Conservation (phyloP, 2,329 filamentous ascomycete species). For the Chaetomiaceae sp. region DNA sequence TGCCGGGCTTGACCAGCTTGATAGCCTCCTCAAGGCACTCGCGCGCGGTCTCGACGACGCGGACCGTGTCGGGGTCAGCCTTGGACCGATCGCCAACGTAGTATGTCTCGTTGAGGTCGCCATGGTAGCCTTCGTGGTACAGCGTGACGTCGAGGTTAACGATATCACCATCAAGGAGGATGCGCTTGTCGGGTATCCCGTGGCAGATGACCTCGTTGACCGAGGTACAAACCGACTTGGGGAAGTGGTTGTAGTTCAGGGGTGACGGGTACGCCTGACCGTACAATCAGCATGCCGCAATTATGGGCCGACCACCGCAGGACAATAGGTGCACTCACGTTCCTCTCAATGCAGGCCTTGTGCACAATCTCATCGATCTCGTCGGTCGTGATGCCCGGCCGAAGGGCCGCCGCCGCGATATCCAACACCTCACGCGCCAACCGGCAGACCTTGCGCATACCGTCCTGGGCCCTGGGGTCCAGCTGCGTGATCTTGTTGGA, state of each 20-base stretch:
- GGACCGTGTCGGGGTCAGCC: conserved; percentile 78
- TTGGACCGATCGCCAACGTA: conserved; percentile 88
- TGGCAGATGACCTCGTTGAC: conserved; percentile 98
- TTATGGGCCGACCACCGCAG: too few relatives aligned
- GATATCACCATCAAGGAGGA: conserved; percentile 87
- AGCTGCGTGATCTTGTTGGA: conserved; percentile 72
- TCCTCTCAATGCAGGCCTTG: conserved; percentile 86
- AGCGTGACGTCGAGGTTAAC: conserved; percentile 94
- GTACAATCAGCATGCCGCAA: conserved; percentile 1
- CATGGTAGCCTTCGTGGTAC: conserved; percentile 92
- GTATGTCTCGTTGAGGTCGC: conserved; percentile 97
- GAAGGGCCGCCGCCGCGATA: conserved; percentile 75
- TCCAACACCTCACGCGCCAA: conserved; percentile 88
- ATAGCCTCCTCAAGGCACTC: conserved; percentile 91
- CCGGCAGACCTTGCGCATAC: conserved; percentile 88
- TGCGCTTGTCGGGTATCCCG: conserved; percentile 88
- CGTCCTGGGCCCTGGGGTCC: conserved; percentile 73
- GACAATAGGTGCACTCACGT: conserved; percentile 54
- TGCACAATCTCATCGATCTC: conserved; percentile 93
- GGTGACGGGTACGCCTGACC: conserved; percentile 28
- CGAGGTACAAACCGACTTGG: conserved; percentile 96
- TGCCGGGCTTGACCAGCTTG: conserved; percentile 86
- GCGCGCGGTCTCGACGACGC: conserved; percentile 84
- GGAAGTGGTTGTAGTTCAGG: conserved; percentile 52
- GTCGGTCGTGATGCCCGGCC: conserved; percentile 93